phyloP scores from a whole-genome alignment of 257 asterid species.

The Anisodus tanguticus region DNA sequence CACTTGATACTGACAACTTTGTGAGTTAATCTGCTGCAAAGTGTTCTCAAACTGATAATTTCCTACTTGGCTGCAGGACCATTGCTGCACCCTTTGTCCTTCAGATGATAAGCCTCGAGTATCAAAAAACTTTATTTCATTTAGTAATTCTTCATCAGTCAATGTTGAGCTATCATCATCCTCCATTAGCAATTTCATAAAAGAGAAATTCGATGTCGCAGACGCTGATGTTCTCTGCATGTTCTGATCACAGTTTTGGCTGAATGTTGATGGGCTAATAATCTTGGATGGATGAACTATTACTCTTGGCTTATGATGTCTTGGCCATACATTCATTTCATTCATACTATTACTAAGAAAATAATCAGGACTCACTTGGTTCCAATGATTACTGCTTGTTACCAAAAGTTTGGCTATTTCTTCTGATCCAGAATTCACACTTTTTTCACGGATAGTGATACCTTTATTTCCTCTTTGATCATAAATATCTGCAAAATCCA shows the following conservation, averaged over 20 bases:
- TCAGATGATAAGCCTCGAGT: background rate
- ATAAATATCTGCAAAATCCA: background rate
- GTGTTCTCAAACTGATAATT: background rate
- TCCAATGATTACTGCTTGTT: background rate
- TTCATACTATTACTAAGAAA: background rate
- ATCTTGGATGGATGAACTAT: conserved; percentile 18
- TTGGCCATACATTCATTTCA: conserved; percentile 4
- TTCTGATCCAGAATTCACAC: background rate
- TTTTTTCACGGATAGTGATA: background rate
- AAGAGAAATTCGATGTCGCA: background rate
- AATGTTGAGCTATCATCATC: background rate
- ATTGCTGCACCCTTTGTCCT: background rate
- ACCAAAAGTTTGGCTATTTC: conserved; percentile 5
- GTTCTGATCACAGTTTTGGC: background rate
- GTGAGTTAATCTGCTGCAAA: background rate
- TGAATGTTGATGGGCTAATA: conserved; percentile 23
- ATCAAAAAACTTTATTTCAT: background rate
- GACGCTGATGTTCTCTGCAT: background rate
- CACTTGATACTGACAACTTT: background rate
- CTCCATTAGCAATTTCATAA: background rate
- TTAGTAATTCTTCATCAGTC: background rate
- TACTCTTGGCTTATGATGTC: background rate
- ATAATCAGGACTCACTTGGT: conserved; percentile 11
- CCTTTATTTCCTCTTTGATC: conserved; percentile 18
- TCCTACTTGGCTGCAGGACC: background rate